Conservation (phyloP, 1,284 basidiomycete genomes). For the Schizopora paradoxa region DNA sequence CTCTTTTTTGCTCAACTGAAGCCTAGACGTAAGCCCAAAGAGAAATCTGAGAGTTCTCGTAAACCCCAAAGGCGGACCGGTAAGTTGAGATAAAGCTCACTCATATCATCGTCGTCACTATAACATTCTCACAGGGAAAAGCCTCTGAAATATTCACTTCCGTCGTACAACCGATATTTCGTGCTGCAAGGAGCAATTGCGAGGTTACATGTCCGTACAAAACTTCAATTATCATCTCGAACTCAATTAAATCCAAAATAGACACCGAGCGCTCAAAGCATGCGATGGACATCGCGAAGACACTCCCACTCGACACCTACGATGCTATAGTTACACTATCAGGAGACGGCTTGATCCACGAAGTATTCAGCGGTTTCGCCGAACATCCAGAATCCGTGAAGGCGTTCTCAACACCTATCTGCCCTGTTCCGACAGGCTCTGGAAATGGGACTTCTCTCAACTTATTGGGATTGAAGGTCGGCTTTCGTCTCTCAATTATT, state of each 20-base stretch:
- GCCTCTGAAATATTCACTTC: slow-evolving; percentile 56
- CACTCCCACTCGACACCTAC: slow-evolving; percentile 54
- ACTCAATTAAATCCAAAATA: slow-evolving; percentile 28
- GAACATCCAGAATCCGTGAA: slow-evolving; percentile 59
- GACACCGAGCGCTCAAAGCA: slow-evolving; percentile 73
- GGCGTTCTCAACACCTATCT: slow-evolving; percentile 75
- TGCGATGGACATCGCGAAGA: slow-evolving; percentile 65
- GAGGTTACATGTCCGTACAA: slow-evolving; percentile 53
- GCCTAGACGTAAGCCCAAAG: slow-evolving; percentile 43
- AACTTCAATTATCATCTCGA: not conserved
- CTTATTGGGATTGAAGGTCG: slow-evolving; percentile 60
- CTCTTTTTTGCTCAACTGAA: not conserved
- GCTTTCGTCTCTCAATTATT: slow-evolving; percentile 14
- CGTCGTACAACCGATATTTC: slow-evolving; percentile 74
- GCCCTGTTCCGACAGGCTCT: slow-evolving; percentile 85
- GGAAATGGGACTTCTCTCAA: slow-evolving; percentile 81
- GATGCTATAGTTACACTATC: slow-evolving; percentile 83
- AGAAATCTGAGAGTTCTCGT: slow-evolving; percentile 68
- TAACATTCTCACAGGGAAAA: slow-evolving; percentile 54
- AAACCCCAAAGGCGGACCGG: slow-evolving; percentile 82
- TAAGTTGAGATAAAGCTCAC: slow-evolving; percentile 26
- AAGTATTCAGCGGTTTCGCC: slow-evolving; percentile 90
- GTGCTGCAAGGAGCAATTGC: slow-evolving; percentile 67
- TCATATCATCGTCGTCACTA: not conserved
- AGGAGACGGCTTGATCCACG: slow-evolving; percentile 88